Evolutionary conservation across 1,139 yeast genomes (phyloP).

Genomic region (Nakaseomyces delphensis): DNA sequence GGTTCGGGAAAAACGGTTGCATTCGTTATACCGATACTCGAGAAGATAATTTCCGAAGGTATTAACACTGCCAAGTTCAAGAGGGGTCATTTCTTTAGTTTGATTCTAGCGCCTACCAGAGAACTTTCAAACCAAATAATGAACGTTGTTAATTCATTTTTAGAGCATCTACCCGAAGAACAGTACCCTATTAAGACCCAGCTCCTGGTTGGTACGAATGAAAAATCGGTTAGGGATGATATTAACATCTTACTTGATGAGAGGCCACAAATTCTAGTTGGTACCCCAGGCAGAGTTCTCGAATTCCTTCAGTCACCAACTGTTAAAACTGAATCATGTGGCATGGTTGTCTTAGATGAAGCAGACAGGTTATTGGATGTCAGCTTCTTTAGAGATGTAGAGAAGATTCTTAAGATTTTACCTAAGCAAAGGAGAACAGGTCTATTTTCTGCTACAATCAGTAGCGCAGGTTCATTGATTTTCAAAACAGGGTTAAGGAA

Average conservation of each 20-base stretch:
- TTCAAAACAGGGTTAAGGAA: constrained; percentile 79
- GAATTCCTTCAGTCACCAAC: constrained; percentile 51
- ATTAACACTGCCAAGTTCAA: constrained; percentile 32
- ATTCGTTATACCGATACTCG: constrained; percentile 73
- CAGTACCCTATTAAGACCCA: constrained; percentile 47
- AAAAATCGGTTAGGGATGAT: constrained; percentile 59
- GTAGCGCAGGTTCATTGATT: constrained; percentile 63
- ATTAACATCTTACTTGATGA: constrained; percentile 44
- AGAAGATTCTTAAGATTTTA: constrained; percentile 52
- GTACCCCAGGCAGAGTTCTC: constrained; percentile 85
- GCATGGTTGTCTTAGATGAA: constrained; percentile 77
- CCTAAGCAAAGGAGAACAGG: constrained; percentile 95
- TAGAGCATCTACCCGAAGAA: constrained; percentile 52
- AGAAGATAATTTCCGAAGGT: constrained; percentile 41
- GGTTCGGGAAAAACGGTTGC: constrained; percentile 96
- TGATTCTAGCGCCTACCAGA: constrained; percentile 82
- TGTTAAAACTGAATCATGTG: constrained; percentile 53
- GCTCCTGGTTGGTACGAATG: constrained; percentile 68
- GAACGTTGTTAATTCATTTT: constrained; percentile 50
- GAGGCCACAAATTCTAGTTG: constrained; percentile 69
- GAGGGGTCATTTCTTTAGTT: constrained; percentile 60
- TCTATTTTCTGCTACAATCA: constrained; percentile 81
- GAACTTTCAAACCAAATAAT: constrained; percentile 83
- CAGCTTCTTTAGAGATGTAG: constrained; percentile 65
- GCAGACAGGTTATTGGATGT: constrained; percentile 83